Conservation (phyloP, 768 basidiomycete species). For the Leccinum ochraceum region DNA sequence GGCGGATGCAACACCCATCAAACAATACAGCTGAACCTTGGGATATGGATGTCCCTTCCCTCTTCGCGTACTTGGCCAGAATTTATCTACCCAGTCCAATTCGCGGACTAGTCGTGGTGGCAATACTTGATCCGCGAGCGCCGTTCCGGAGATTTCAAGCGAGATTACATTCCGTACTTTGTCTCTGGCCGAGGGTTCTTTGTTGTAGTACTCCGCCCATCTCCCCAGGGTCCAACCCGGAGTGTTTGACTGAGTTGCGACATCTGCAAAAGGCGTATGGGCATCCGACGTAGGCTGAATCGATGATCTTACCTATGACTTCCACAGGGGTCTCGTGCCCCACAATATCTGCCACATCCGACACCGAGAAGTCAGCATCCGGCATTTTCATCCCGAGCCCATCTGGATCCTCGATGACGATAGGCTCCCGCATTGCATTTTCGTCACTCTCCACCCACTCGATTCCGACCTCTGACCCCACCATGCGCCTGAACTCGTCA, state of each 20-base stretch:
- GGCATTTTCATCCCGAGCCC: slow-evolving; percentile 95
- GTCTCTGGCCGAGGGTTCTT: slow-evolving; percentile 67
- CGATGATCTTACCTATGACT: slow-evolving; percentile 73
- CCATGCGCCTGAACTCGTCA: slow-evolving; percentile 67
- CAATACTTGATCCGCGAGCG: slow-evolving; percentile 72
- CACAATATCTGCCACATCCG: slow-evolving; percentile 77
- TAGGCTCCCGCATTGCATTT: slow-evolving; percentile 76
- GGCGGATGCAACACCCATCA: slow-evolving; percentile 92
- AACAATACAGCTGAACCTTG: slow-evolving; percentile 93
- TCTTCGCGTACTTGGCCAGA: slow-evolving; percentile 83
- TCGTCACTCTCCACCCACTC: slow-evolving; percentile 78
- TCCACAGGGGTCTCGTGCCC: slow-evolving; percentile 81
- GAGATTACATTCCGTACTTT: slow-evolving; percentile 96
- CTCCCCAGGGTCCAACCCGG: slow-evolving; percentile 88
- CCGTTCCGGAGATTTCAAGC: slow-evolving; percentile 87
- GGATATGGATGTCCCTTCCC: slow-evolving; percentile 77
- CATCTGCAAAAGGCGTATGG: slow-evolving; percentile 51
- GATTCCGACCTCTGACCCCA: slow-evolving; percentile 62
- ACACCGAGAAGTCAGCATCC: slow-evolving; percentile 62
- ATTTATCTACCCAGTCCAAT: slow-evolving; percentile 96
- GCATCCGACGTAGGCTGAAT: slow-evolving; percentile 4
- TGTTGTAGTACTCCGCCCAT: slow-evolving; percentile 87
- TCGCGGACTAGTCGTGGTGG: slow-evolving; percentile 87
- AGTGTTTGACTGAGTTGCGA: slow-evolving; percentile 81
- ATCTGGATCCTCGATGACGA: slow-evolving; percentile 75